A percentile compares a stretch with the other conserved stretches of the same genome.
Evolutionary conservation across 176 grass and related monocot species (phyloP).

Genomic region (Cenchrus purpureus): DNA sequence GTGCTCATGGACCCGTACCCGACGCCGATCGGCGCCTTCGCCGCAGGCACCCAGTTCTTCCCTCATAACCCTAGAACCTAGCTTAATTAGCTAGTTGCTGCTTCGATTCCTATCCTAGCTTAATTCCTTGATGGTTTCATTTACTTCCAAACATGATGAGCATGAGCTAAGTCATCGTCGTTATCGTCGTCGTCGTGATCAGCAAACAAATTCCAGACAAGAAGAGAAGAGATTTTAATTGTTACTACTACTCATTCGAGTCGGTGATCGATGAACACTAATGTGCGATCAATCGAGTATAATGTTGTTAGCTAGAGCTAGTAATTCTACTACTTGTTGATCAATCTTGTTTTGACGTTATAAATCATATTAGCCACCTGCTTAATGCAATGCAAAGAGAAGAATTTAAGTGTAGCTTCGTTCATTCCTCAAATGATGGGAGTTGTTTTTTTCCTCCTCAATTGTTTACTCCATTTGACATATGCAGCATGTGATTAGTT

Average conservation of each 20-base stretch:
- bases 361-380: background rate
- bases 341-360: conserved; percentile 20
- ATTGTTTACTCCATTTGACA: conserved; percentile 35
- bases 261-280: conserved; percentile 44
- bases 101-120: conserved; percentile 39
- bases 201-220: conserved; percentile 40
- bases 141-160: conserved; percentile 44
- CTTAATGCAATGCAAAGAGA: conserved; percentile 45
- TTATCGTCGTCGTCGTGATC: conserved; percentile 8
- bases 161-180: conserved; percentile 32
- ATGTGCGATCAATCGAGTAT: conserved; percentile 27
- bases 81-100: conserved; percentile 41
- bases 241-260: conserved; percentile 15
- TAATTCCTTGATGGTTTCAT: conserved; percentile 57
- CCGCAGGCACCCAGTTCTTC: conserved; percentile 97
- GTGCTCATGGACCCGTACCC: conserved; percentile 92
- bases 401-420: conserved; percentile 44
- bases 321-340: conserved; percentile 6
- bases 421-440: conserved; percentile 36
- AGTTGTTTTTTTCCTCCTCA: background rate
- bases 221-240: conserved; percentile 30
- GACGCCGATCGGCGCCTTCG: conserved; percentile 89
- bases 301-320: conserved; percentile 53
- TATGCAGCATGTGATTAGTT: conserved; percentile 43
- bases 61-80: conserved; percentile 93